Conservation (phyloP, 805 yeast genomes). For the Yamadazyma kitorensis region DNA sequence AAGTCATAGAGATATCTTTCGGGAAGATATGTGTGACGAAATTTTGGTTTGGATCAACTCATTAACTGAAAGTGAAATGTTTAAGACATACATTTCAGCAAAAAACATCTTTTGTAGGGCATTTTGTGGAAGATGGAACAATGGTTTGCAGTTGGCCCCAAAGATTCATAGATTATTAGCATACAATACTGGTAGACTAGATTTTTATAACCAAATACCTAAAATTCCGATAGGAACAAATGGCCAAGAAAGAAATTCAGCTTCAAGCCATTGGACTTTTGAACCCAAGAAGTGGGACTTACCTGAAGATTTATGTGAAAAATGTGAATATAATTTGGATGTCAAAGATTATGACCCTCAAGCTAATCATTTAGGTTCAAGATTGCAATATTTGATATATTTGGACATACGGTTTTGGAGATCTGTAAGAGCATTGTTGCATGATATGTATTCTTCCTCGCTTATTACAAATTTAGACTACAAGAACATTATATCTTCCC, state of each 20-base stretch:
- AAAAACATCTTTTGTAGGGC: constrained; percentile 55
- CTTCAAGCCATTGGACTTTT: constrained; percentile 37
- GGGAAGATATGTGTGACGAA: constrained; percentile 80
- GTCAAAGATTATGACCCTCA: constrained; percentile 23
- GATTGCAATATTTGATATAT: constrained; percentile 58
- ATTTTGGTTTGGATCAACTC: constrained; percentile 65
- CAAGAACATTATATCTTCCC: constrained; percentile 62
- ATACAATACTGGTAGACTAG: constrained; percentile 32
- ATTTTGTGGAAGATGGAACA: constrained; percentile 59
- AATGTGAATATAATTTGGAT: constrained; percentile 45
- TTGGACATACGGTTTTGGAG: constrained; percentile 77
- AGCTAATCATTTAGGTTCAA: constrained; percentile 41
- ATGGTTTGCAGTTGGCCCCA: constrained; percentile 39
- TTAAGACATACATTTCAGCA: constrained; percentile 44
- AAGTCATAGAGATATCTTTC: constrained; percentile 63
- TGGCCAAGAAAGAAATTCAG: constrained; percentile 5
- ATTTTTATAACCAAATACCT: constrained; percentile 36
- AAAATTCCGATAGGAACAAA: constrained; percentile 22
- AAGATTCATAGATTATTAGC: constrained; percentile 8
- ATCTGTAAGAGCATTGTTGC: constrained; percentile 51
- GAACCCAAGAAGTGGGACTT: constrained; percentile 46
- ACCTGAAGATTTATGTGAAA: constrained; percentile 37
- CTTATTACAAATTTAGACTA: constrained; percentile 58
- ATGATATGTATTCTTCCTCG: constrained; percentile 62
- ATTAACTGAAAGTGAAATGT: constrained; percentile 52